Base-by-base conservation (phyloP, 2,329 filamentous ascomycete genomes). In the Nakataea oryzae region DNA sequence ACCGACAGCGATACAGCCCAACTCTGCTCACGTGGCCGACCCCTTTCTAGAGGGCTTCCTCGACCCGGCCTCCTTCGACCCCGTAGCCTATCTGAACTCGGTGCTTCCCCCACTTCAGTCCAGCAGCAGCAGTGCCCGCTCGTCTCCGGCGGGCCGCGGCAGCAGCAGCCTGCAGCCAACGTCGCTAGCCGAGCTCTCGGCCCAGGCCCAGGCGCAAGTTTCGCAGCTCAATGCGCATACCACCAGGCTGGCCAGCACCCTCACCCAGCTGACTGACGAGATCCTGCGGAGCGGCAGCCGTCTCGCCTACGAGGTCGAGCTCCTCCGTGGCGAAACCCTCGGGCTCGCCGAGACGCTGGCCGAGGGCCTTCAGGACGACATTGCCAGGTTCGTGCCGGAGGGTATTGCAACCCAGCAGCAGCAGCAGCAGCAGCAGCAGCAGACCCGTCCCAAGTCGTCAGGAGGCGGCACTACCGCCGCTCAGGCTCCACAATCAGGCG, bases 191-290 rank as follows among this genome's bases (percentile, higher is more conserved):
- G 87, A 93, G 64, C 77, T 96, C 60, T 92, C 91, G 1, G 81
- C 86, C 0, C 90, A 92, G 70, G 88, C 93, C 0, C 93, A 97
- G 74, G 81, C 86, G 3, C 81, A 96, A n/a, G 81, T 97, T 58
- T 90, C 92, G 1, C 90, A 93, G 70, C 85, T 97, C 69, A 96
- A 90, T 70, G 89, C 91, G 11, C 91, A 97, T 72, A 96, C 92
- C 1, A 88, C 91, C 24, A 85, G 92, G 57, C 79, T 97, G 9
- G 91, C 92, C 17, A 86, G 82, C 61, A 90, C 87, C 57, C 81
- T 99, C 63, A 96, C 92, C 34, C 88, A 93, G 70, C 79, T 97
- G 64, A 97, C 95, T 13, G 93, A 99, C 73, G 95, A 97, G 67
- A 97, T 99, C 65, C 76, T 99, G 65, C 85, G 95, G 63, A 93